phyloP scores from a whole-genome alignment of 2,329 filamentous ascomycete species.

The Cladophialophora yegresii region DNA sequence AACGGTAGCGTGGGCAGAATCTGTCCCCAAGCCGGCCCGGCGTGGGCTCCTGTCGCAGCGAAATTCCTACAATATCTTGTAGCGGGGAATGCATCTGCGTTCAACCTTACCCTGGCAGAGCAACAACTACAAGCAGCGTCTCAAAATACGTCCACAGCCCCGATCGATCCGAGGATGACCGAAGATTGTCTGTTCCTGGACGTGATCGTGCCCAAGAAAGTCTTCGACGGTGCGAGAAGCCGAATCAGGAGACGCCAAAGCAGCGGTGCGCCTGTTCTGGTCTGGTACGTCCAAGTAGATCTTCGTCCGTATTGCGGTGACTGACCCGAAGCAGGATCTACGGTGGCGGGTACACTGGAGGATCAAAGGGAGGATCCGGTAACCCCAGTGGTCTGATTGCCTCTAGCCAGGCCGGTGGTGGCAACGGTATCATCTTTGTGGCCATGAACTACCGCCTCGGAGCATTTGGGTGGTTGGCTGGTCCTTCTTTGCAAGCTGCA shows the following conservation, averaged over 20 bases:
- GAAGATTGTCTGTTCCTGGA: conserved; percentile 47
- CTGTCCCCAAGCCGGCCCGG: conserved; percentile 50
- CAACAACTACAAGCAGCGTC: conserved; percentile 21
- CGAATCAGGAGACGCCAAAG: conserved; percentile 42
- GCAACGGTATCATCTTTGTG: conserved; percentile 51
- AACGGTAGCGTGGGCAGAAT: conserved; percentile 48
- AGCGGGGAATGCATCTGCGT: conserved; percentile 30
- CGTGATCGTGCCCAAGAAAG: conserved; percentile 41
- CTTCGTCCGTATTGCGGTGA: conserved; percentile 17
- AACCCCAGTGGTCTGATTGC: conserved; percentile 47
- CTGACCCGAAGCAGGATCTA: conserved; percentile 44
- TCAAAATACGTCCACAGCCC: conserved; percentile 37
- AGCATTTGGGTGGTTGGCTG: conserved; percentile 53
- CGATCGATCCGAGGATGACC: conserved; percentile 42
- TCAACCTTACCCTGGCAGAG: conserved; percentile 40
- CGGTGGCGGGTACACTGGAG: conserved; percentile 52
- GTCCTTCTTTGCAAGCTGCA: conserved; percentile 45
- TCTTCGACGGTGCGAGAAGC: conserved; percentile 40
- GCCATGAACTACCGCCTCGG: conserved; percentile 53
- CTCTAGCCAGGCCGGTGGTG: conserved; percentile 45
- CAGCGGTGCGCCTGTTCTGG: conserved; percentile 42
- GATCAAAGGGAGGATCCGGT: conserved; percentile 42
- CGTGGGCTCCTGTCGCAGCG: conserved; percentile 47
- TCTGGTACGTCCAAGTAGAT: conserved; percentile 39
- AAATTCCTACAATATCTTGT: conserved; percentile 42